Base-by-base conservation (phyloP, 2,329 filamentous ascomycete species). In the Epichloe brachyelytri region DNA sequence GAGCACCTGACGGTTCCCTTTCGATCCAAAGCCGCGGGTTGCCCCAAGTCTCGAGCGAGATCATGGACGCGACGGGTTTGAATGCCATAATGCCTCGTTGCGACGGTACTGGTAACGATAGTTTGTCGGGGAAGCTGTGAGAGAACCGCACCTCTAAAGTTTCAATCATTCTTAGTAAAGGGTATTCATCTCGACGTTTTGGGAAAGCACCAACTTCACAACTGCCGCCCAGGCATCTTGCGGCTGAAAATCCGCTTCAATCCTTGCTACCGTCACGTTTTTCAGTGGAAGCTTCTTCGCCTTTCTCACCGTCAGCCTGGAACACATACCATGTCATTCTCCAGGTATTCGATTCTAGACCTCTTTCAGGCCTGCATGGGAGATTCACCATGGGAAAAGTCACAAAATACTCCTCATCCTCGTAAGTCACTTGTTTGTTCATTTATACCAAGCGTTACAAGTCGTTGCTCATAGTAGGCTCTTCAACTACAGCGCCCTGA, bases 221-320 rank as follows among this genome's bases (percentile, higher is more conserved):
- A 53, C 39, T 15, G 51, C 51, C 34, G 48, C 51, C 51, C 51
- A 53, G 6, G 51, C 51, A 36, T 50, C 51, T 3, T 46, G 12
- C 2, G 48, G 51, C 17, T 12, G 39, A 41, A 41, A 5, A 41
- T 41, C 3, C 7, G 17, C n/a, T 10, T 19, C n/a, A 41, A 20
- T 41, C 39, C 7, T 41, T 19, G 11, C 40, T 43, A 6, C 10
- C 5, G 17, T 43, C 40, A 11, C 20, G 14, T 14, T 30, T 8
- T 30, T 11, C 26, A 30, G 8, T 3, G 8, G 8, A 30, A 30
- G 3, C 26, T 30, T 30, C 26, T 26, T 30, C 26, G 8, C 26
- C 26, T 30, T 30, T 30, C 8, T 30, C 26, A 11, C 3, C 26
- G 8, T 30, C 26, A 11, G 26, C 8, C 10, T 30, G 26, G 26